Percentiles rank a stretch among this genome's conserved stretches.
These are phyloP conservation scores for Cornus suecica DNA, from an alignment of 148 eudicot genomes.

Conservation along the genomic window DNA sequence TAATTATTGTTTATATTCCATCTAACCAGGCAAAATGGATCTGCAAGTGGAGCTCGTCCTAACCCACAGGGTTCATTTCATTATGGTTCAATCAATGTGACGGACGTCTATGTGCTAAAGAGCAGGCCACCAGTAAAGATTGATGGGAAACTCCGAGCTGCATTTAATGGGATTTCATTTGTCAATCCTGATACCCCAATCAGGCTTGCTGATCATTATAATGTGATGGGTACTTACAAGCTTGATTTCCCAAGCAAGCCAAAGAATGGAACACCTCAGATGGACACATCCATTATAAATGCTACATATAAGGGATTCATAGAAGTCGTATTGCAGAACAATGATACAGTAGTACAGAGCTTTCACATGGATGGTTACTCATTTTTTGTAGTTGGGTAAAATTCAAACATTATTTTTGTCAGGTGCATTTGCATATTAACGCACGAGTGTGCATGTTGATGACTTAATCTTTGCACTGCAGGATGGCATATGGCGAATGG, in stretches of 20 bases:
- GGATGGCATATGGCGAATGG: conserved; percentile 93
- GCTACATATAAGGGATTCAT: conserved; percentile 82
- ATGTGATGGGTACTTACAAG: conserved; percentile 72
- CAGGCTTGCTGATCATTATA: conserved; percentile 66
- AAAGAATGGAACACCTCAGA: conserved; percentile 40
- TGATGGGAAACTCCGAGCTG: conserved; percentile 60
- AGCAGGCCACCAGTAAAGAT: conserved; percentile 65
- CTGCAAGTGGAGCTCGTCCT: conserved; percentile 97
- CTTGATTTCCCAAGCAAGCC: conserved; percentile 69
- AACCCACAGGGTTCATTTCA: conserved; percentile 98
- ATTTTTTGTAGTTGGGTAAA: conserved; percentile 92
- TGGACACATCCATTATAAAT: conserved; percentile 67
- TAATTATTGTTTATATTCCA: neutral
- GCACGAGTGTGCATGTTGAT: neutral
- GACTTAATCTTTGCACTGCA: conserved; percentile 23
- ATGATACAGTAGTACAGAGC: conserved; percentile 81
- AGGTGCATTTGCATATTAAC: neutral
- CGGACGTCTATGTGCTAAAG: conserved; percentile 52
- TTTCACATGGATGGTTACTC: conserved; percentile 89
- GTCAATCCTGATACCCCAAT: conserved; percentile 79
- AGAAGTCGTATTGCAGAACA: conserved; percentile 80
- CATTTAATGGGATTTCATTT: conserved; percentile 86
- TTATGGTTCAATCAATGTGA: conserved; percentile 76
- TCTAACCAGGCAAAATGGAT: conserved; percentile 63
- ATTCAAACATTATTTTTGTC: neutral